Base-by-base conservation (phyloP, 2,329 filamentous ascomycete genomes). In the Colletotrichum scovillei region DNA sequence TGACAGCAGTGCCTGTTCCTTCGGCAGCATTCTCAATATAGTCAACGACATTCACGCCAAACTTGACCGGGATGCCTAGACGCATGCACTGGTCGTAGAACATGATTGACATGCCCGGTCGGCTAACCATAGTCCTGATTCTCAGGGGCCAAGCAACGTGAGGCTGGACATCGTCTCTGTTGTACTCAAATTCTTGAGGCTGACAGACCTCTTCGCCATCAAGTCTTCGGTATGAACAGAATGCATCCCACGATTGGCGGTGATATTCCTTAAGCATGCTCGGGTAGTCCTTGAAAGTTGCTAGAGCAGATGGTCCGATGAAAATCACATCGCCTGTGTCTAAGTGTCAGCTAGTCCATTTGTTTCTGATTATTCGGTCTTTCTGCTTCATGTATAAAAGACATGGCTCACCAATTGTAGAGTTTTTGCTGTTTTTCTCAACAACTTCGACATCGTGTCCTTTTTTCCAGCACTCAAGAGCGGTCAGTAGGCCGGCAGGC, bases 391-490 rank as follows among this genome's bases (percentile, higher is more conserved):
- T 35, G 2, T 35, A 7, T 42, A 3, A 19, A 14, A 19, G 3
- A 42, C 6, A 19, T 16, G 6, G 14, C 38, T 42, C 16, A 19
- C 38, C 38, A 42, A 42, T 42, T 19, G 57, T 53, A 5, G 67
- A 69, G 67, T 63, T 69, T 12, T 56, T 5, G 8, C 26, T 8
- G 35, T 19, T 57, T 12, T 69, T 63, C 35, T 57, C 59, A 9
- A 57, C 1, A 16, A 63, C 19, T 14, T 32, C 53, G 24, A 64
- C 58, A 6, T 57, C 57, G 32, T 69, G 58, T 4, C 67, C 67
- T 14, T 69, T 69, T 49, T 60, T 69, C 67, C 59, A 63, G 6
- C 58, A 69, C 19, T 69, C 67, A 14, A 69, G 32, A 12, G 67
- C 58, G 1, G 59, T 49, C 6, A 69, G n/a, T 32, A 63, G 59